Evolutionary conservation across 257 asterid species (phyloP), one percentile per base, ranked within the genome.

Genomic region (Misopates orontium): DNA sequence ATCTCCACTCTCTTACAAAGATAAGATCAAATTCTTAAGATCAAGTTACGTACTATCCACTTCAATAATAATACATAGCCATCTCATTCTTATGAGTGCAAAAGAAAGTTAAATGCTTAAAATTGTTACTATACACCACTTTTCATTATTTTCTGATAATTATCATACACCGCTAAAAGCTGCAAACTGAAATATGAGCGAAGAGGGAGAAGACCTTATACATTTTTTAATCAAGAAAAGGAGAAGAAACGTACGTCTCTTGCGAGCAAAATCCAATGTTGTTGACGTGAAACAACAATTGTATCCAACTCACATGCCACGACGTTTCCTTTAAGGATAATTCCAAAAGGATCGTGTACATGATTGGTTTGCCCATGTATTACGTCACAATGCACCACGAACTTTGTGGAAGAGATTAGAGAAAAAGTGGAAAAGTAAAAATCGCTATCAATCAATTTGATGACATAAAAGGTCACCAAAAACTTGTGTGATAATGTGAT

Each of bases 231-330:
- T 4, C 4, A 19, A 20, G 13, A 52, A 5, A 6, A 18, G 25
- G 14, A 4, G 14, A 52, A 20, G 13, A 18, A 8, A 36, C 24
- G 7, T 57, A 32, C 12, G 63, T 28, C 47, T 25, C 22, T n/a
- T 36, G 8, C 18, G 10, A 25, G 36, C 36, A 25, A 17, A 57
- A 17, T 57, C 25, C 20, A 18, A 16, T 16, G 14, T 31, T 31
- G 25, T 17, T 10, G 11, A 36, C 8, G 48, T 57, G 63, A 22
- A 31, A 57, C 63, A 31, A 11, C 10, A 57, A 57, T 57, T 10
- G 63, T 31, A 57, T n/a, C 63, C 47, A 28, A 31, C 63, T 31
- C 63, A 57, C 48, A 36, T 31, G 47, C 9, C 63, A 32, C 24
- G 17, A 7, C 19, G 10, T 17, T 9, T 5, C 3, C 32, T 31